Conservation (phyloP, 73 alveolate genomes). For the Tetrahymena malaccensis region DNA sequence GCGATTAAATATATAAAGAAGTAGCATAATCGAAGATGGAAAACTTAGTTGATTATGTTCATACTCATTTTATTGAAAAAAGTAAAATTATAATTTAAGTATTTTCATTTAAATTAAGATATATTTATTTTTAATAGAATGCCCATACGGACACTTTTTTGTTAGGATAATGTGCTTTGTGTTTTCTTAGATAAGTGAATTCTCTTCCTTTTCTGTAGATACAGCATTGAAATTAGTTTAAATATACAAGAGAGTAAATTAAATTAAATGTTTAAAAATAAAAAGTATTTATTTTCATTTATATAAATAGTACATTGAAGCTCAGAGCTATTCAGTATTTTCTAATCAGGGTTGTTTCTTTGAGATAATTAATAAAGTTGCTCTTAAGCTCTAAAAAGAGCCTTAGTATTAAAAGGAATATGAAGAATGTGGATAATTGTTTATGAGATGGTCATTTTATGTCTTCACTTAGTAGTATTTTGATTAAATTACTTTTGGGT, state of each 20-base stretch:
- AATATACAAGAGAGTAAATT: background rate
- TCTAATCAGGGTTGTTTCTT: background rate
- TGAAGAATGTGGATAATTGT: background rate
- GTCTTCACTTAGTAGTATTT: background rate
- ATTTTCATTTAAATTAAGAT: background rate
- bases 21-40: background rate
- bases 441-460: background rate
- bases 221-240: background rate
- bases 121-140: background rate
- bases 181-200: background rate
- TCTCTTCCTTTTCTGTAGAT: background rate
- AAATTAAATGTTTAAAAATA: background rate
- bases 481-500: background rate
- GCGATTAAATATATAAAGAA: background rate
- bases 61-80: background rate
- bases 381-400: background rate
- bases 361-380: background rate
- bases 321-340: background rate
- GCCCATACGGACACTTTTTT: background rate
- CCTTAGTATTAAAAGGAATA: background rate
- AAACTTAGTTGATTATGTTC: background rate
- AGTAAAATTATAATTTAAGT: background rate
- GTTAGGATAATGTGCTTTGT: background rate
- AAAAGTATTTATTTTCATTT: background rate
- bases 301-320: background rate